These are phyloP conservation scores for Postia placenta DNA, from an alignment of 768 basidiomycete genomes.

Conservation along the genomic window DNA sequence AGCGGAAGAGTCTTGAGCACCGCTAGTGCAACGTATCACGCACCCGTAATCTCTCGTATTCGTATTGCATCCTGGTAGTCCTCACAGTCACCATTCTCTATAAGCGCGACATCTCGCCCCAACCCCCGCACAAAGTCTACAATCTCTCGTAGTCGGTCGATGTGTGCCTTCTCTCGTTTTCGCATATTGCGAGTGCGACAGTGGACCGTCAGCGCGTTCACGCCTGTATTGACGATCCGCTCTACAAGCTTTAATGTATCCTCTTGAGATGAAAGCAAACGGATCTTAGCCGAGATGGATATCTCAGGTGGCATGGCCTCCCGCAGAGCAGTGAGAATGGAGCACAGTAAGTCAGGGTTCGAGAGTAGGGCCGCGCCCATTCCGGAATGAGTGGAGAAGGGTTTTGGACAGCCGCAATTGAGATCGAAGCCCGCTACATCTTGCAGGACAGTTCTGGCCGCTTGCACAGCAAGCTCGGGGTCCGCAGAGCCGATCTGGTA, in stretches of 20 bases:
- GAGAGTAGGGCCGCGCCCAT: constrained; percentile 96
- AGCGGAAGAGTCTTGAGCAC: not conserved
- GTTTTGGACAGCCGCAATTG: constrained; percentile 97
- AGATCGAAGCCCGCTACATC: constrained; percentile 95
- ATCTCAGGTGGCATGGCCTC: constrained; percentile 67
- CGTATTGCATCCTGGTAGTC: constrained; percentile 74
- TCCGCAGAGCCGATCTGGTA: constrained; percentile 93
- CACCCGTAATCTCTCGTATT: constrained; percentile 71
- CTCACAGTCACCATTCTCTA: constrained; percentile 91
- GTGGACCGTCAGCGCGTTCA: constrained; percentile 88
- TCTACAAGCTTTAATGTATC: constrained; percentile 89
- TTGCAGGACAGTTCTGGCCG: constrained; percentile 77
- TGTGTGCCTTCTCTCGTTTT: constrained; percentile 69
- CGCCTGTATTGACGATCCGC: constrained; percentile 80
- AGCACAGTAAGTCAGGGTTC: constrained; percentile 86
- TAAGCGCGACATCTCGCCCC: constrained; percentile 77
- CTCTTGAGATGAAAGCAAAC: constrained; percentile 78
- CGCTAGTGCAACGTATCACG: constrained; percentile 13
- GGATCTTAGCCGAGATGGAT: constrained; percentile 91
- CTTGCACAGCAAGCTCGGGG: constrained; percentile 87
- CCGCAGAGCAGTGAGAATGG: constrained; percentile 79
- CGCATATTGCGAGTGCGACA: constrained; percentile 94
- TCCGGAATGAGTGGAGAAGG: constrained; percentile 88
- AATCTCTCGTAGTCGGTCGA: constrained; percentile 76
- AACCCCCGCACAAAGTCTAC: constrained; percentile 75